Evolutionary conservation across 2,329 filamentous ascomycete species (phyloP), one percentile per base, ranked within the genome.

Genomic region (Mycosphaerella sp.): DNA sequence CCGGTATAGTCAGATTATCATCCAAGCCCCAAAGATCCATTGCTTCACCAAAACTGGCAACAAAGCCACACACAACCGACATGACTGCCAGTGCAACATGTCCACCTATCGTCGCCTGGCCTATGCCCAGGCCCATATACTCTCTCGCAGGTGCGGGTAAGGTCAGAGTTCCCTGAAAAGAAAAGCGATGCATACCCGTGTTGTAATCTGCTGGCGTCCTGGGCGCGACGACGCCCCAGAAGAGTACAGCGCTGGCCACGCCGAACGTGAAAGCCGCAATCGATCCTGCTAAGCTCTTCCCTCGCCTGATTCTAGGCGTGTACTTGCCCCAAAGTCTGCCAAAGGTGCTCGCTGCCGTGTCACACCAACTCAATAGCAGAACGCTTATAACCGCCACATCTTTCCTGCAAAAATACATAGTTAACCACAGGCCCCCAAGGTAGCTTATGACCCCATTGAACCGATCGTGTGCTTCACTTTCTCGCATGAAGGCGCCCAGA

Each of bases 381-480:
- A 97, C 86, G 55, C 86, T 84, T 75, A 97, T 85, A 43, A 95
- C 85, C 6, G 85, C 89, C 18, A 98, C 80, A 63, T 98, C 93
- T 73, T 97, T 98, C 57, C 90, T 89, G 68, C 94, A 89, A 68
- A 88, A 89, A 60, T 81, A 81, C 59, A 97, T 80, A 13, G 91
- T 89, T 28, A 84, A 78, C 82, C 89, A 96, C 25, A 89, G 85
- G 50, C 93, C 93, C 6, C 96, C 79, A 8, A 98, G 81, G 71
- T 97, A 98, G 76, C 87, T 96, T 59, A 98, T 94, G 60, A 97
- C 91, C 46, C 93, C 93, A 68, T 98, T 98, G 78, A 89, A 98
- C 45, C 89, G 88, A 42, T 84, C 79, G 53, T 70, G 66, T 61
- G 91, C 95, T 72, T 98, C 93, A 58, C 86, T 93, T 74, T 98